Evolutionary conservation across 2,329 filamentous ascomycete species (phyloP), one percentile per base, ranked within the genome.

Genomic region (Xylaria sp.): DNA sequence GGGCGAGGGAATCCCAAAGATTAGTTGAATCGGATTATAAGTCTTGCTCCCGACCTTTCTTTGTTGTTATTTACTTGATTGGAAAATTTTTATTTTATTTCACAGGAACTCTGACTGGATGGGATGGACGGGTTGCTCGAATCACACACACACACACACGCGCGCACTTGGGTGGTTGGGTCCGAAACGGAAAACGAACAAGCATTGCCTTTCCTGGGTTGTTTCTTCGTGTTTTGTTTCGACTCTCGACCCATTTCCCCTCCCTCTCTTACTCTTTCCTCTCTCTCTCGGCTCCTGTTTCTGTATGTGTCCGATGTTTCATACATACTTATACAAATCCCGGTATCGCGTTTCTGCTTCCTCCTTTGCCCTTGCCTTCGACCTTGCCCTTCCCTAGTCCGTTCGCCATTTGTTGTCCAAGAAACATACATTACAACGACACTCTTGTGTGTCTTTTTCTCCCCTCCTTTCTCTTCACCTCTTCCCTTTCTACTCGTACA

Each of bases 251-350:
- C 57, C 49, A 43, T 50, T 58, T 56, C 59, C 39, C n/a, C n/a
- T n/a, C n/a, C n/a, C n/a, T n/a, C n/a, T n/a, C n/a, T n/a, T n/a
- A n/a, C n/a, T n/a, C n/a, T n/a, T n/a, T n/a, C n/a, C n/a, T n/a
- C n/a, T n/a, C n/a, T n/a, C 39, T 47, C 51, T 52, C 39, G 46
- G 50, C 17, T 48, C 50, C 48, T 44, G 44, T 48, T 45, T 46
- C 39, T 53, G 56, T n/a, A 51, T 58, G 55, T 58, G 58, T 59
- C 50, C 29, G 11, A 34, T 34, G 56, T 61, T 61, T 61, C 58
- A 61, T 61, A 59, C 58, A 61, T 61, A 59, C 52, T 59, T 61
- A 61, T 61, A 61, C 52, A 52, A 56, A 53, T 58, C 55, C 55
- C 50, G 56, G 44, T 13, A 48, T 26, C 54, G 52, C 54, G 56